Evolutionary conservation across 1,284 basidiomycete species (phyloP).

Genomic region (Vanrija humicola): DNA sequence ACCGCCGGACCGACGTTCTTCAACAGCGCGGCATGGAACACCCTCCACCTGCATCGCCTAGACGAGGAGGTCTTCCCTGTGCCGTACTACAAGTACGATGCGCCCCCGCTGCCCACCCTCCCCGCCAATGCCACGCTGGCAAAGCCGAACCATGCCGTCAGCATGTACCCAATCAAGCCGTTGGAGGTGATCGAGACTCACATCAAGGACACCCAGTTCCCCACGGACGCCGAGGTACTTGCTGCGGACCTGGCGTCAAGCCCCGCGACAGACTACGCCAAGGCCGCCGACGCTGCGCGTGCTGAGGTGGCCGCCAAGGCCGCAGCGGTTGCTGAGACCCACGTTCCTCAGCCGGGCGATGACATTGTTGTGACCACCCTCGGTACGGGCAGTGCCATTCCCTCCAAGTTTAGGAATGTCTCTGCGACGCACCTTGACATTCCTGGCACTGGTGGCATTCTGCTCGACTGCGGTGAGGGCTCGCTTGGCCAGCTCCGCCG

Average conservation of each 20-base stretch:
- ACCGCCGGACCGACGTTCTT: slow-evolving; percentile 69
- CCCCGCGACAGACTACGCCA: slow-evolving; percentile 16
- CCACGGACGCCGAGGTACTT: slow-evolving; percentile 19
- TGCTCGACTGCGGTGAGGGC: slow-evolving; percentile 89
- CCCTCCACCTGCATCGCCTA: slow-evolving; percentile 66
- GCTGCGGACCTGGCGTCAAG: slow-evolving; percentile 16
- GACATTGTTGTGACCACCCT: slow-evolving; percentile 71
- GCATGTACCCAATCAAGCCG: slow-evolving; percentile 31
- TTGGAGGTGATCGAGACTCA: slow-evolving; percentile 13
- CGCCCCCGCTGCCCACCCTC: slow-evolving; percentile 41
- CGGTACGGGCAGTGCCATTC: slow-evolving; percentile 83
- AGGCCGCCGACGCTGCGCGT: slow-evolving; percentile 22
- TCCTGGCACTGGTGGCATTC: slow-evolving; percentile 62
- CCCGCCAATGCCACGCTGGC: slow-evolving; percentile 54
- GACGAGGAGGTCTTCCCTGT: slow-evolving; percentile 71
- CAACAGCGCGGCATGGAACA: slow-evolving; percentile 66
- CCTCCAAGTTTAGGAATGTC: slow-evolving; percentile 81
- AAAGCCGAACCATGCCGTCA: slow-evolving; percentile 26
- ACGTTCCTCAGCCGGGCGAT: slow-evolving; percentile 52
- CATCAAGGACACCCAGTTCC: slow-evolving; percentile 29
- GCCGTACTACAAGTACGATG: slow-evolving; percentile 54
- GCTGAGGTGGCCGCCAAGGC: slow-evolving; percentile 16
- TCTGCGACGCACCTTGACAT: slow-evolving; percentile 70
- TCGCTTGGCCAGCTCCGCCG: slow-evolving; percentile 84
- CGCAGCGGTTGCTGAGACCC: neutral